phyloP scores from a whole-genome alignment of 2,329 filamentous ascomycete species.

The Elsinoe perseae region DNA sequence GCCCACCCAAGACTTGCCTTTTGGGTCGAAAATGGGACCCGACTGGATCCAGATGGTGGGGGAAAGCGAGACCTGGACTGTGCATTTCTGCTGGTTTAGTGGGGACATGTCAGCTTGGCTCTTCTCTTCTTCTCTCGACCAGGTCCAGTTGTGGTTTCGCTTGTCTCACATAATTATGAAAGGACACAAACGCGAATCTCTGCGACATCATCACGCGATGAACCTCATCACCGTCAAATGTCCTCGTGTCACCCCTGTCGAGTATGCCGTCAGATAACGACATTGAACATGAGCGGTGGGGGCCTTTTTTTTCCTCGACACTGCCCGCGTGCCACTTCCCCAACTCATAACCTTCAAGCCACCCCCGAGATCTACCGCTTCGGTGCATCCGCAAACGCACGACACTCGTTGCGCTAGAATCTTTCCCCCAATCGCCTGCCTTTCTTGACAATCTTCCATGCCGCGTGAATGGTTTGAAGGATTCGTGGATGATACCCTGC shows the following conservation, averaged over 20 bases:
- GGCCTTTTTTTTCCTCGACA: background rate
- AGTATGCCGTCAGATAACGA: background rate
- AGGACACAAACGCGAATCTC: background rate
- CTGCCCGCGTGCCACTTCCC: background rate
- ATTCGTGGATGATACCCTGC: conserved; percentile 5
- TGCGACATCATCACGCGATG: background rate
- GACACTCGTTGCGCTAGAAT: conserved; percentile 1
- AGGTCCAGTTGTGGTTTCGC: background rate
- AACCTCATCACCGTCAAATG: background rate
- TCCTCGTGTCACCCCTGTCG: background rate
- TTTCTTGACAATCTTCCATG: background rate
- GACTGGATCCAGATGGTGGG: background rate
- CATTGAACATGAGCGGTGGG: background rate
- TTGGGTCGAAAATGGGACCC: background rate
- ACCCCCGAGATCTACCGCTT: conserved; percentile 11
- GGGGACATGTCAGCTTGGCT: background rate
- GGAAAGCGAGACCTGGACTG: background rate
- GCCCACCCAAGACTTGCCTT: background rate
- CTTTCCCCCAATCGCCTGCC: conserved; percentile 11
- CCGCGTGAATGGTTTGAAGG: background rate
- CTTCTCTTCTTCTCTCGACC: background rate
- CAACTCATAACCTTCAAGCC: background rate
- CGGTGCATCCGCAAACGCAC: background rate
- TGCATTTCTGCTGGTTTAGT: background rate
- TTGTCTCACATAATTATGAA: background rate